Evolutionary conservation across 352 stramenopile genomes (phyloP).

Genomic region (Pythium myriotylum): DNA sequence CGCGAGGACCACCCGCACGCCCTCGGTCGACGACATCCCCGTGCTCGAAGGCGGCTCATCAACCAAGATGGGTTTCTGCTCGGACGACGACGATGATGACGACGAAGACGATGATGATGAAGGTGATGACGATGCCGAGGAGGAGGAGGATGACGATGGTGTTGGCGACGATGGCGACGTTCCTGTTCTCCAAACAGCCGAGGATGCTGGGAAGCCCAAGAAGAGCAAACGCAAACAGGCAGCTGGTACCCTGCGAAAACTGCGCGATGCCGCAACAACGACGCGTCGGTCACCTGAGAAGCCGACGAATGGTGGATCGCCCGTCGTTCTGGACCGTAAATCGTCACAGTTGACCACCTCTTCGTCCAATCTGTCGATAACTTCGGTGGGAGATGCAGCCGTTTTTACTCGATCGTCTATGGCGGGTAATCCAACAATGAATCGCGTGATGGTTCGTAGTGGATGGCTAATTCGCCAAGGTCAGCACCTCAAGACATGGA

Average conservation of each 20-base stretch:
- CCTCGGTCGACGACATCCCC: slow-evolving; percentile 60
- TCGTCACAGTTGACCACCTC: slow-evolving; percentile 11
- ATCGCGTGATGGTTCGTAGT: slow-evolving; percentile 32
- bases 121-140: slow-evolving; percentile 31
- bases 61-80: slow-evolving; percentile 37
- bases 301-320: not conserved
- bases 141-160: slow-evolving; percentile 32
- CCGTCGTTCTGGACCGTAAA: slow-evolving; percentile 6
- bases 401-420: slow-evolving; percentile 22
- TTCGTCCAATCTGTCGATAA: slow-evolving; percentile 10
- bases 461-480: slow-evolving; percentile 42
- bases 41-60: slow-evolving; percentile 49
- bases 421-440: slow-evolving; percentile 39
- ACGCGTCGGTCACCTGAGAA: slow-evolving; percentile 24
- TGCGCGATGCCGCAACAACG: slow-evolving; percentile 16
- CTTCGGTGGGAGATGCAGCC: not conserved
- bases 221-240: slow-evolving; percentile 32
- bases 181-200: slow-evolving; percentile 65
- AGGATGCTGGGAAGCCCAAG: slow-evolving; percentile 42
- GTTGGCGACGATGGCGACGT: slow-evolving; percentile 52
- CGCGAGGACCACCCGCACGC: not conserved
- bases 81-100: slow-evolving; percentile 32
- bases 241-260: slow-evolving; percentile 25
- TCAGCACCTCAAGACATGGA: slow-evolving; percentile 75
- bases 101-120: slow-evolving; percentile 27